These are phyloP conservation scores for Aspergillus pseudotamarii DNA, from an alignment of 2,329 filamentous ascomycete species.

Conservation along the genomic window DNA sequence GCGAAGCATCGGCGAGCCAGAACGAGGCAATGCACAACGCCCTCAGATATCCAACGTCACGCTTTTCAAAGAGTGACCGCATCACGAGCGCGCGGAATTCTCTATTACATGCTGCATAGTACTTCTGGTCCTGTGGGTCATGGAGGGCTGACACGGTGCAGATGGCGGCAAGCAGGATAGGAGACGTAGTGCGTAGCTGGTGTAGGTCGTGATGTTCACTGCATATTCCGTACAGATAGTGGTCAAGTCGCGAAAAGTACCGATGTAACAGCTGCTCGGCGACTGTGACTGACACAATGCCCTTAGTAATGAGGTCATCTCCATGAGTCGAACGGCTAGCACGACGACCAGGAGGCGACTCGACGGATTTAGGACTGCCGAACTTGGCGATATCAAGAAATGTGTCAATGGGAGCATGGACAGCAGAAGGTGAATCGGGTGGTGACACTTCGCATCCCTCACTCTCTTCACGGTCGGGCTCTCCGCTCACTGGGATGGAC, in stretches of 20 bases:
- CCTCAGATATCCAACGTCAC: slow-evolving; percentile 49
- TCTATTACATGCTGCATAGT: slow-evolving; percentile 44
- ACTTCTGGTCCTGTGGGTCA: slow-evolving; percentile 33
- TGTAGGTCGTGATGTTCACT: slow-evolving; percentile 44
- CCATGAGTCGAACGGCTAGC: slow-evolving; percentile 11
- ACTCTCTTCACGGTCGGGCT: slow-evolving; percentile 29
- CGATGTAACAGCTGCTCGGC: slow-evolving; percentile 47
- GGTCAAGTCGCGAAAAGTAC: slow-evolving; percentile 50
- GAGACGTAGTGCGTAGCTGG: slow-evolving; percentile 44
- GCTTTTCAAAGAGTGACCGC: slow-evolving; percentile 51
- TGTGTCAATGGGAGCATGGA: slow-evolving; percentile 41
- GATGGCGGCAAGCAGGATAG: slow-evolving; percentile 48
- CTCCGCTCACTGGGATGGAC: not conserved
- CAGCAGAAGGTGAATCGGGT: slow-evolving; percentile 35
- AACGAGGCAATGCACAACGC: slow-evolving; percentile 55
- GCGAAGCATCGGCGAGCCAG: slow-evolving; percentile 55
- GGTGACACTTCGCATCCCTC: slow-evolving; percentile 41
- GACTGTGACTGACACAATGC: slow-evolving; percentile 44
- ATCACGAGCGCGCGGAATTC: slow-evolving; percentile 52
- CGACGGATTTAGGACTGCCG: slow-evolving; percentile 32
- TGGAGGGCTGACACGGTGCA: slow-evolving; percentile 53
- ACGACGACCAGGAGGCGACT: slow-evolving; percentile 20
- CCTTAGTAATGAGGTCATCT: slow-evolving; percentile 50
- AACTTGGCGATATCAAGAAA: slow-evolving; percentile 40
- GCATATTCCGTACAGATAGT: slow-evolving; percentile 51